phyloP scores from a whole-genome alignment of 805 yeast genomes.

The Cyberlindnera maritima region DNA sequence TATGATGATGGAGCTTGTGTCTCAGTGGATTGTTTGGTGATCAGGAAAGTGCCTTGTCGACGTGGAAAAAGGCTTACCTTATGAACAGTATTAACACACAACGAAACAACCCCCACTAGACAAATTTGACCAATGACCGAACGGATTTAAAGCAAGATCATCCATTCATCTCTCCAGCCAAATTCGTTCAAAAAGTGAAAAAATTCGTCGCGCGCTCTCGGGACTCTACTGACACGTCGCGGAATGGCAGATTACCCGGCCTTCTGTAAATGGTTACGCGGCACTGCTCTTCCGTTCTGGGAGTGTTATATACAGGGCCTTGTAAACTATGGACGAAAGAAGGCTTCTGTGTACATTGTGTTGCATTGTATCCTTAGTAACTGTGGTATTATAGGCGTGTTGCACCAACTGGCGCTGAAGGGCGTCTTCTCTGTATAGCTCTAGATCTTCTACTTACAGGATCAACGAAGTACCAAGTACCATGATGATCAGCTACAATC shows the following conservation, averaged over 20 bases:
- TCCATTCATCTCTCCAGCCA: background rate
- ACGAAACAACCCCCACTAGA: background rate
- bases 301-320: too few relatives aligned
- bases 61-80: background rate
- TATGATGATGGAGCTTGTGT: background rate
- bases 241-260: slow-evolving; percentile 8
- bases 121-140: background rate
- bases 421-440: too few relatives aligned
- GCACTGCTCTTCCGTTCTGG: too few relatives aligned
- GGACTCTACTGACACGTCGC: background rate
- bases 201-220: slow-evolving; percentile 10
- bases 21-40: background rate
- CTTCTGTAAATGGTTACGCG: background rate
- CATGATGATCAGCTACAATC: too few relatives aligned
- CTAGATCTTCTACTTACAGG: too few relatives aligned
- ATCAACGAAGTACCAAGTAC: too few relatives aligned
- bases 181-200: slow-evolving; percentile 9
- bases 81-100: background rate
- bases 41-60: background rate
- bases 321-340: too few relatives aligned
- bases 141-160: background rate
- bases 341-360: too few relatives aligned
- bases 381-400: too few relatives aligned
- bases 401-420: too few relatives aligned
- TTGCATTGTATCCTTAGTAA: too few relatives aligned